phyloP scores from a whole-genome alignment of 2,329 filamentous ascomycete genomes.

The Nigrospora sphaerica region DNA sequence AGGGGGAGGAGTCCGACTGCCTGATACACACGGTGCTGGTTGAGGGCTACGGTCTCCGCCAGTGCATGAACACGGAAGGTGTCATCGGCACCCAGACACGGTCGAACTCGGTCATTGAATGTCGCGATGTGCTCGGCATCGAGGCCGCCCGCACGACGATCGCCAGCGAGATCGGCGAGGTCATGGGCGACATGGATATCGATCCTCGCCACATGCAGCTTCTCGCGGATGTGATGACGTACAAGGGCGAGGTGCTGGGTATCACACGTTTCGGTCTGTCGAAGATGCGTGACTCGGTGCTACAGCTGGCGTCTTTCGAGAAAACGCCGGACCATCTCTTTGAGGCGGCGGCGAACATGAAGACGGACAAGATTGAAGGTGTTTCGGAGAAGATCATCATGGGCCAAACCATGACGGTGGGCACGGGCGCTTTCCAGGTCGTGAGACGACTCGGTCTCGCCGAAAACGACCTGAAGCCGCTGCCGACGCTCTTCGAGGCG shows the following conservation, averaged over 20 bases:
- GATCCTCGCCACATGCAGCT: constrained; percentile 97
- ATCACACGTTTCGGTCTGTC: constrained; percentile 94
- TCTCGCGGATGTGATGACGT: constrained; percentile 97
- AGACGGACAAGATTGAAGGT: constrained; percentile 85
- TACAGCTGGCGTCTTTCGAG: constrained; percentile 93
- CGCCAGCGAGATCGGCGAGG: constrained; percentile 75
- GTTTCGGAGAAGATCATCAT: constrained; percentile 97
- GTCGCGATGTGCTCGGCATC: constrained; percentile 80
- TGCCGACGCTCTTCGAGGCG: constrained; percentile 66
- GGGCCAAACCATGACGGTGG: constrained; percentile 87
- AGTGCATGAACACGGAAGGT: constrained; percentile 90
- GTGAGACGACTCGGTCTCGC: constrained; percentile 68
- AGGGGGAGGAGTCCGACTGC: background rate
- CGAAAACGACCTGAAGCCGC: constrained; percentile 47
- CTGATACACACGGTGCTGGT: constrained; percentile 63
- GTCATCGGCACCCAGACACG: constrained; percentile 69
- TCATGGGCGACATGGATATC: constrained; percentile 93
- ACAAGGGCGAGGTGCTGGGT: constrained; percentile 92
- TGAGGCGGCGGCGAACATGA: constrained; percentile 86
- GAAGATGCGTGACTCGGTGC: constrained; percentile 91
- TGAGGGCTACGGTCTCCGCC: constrained; percentile 84
- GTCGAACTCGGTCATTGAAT: constrained; percentile 89
- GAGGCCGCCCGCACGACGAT: constrained; percentile 90
- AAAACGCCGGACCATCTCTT: constrained; percentile 98
- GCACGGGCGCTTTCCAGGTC: constrained; percentile 88